Percentiles rank a stretch among this genome's conserved stretches.
Conservation (phyloP, 1,284 basidiomycete species). For the Trametes polyzona region DNA sequence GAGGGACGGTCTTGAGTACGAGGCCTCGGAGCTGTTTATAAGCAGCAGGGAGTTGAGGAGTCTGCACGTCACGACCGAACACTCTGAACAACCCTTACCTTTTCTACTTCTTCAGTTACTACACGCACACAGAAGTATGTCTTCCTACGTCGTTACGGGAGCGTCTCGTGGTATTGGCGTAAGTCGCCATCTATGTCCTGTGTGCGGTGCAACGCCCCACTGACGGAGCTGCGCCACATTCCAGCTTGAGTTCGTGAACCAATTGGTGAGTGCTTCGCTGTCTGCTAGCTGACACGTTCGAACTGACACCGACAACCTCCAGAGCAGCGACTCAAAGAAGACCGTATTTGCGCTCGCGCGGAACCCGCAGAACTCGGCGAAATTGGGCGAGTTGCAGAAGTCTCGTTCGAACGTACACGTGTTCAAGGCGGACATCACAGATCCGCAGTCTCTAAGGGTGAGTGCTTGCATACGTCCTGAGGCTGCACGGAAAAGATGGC, state of each 20-base stretch:
- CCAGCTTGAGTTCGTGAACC: constrained; percentile 41
- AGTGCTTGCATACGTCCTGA: background rate
- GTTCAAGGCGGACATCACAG: constrained; percentile 26
- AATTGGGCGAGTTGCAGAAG: constrained; percentile 27
- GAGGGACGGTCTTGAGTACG: too few relatives aligned
- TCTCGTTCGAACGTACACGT: constrained; percentile 31
- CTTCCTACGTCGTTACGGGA: constrained; percentile 35
- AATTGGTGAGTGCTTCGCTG: constrained; percentile 26
- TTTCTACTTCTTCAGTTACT: background rate
- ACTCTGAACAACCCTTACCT: background rate
- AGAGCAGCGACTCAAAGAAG: constrained; percentile 26
- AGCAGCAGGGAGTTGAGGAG: too few relatives aligned
- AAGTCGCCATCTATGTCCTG: constrained; percentile 13
- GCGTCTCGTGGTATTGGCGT: constrained; percentile 33
- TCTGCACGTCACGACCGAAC: background rate
- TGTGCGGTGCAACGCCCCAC: constrained; percentile 14
- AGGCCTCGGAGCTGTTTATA: too few relatives aligned
- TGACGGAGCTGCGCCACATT: constrained; percentile 19
- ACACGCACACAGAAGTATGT: constrained; percentile 21
- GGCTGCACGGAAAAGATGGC: background rate
- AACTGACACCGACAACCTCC: background rate
- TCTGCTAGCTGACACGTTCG: background rate
- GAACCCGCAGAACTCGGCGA: constrained; percentile 22
- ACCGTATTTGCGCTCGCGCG: constrained; percentile 35
- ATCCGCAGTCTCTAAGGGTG: constrained; percentile 26